phyloP scores from a whole-genome alignment of 2,329 filamentous ascomycete genomes.

The Helotiales sp. region DNA sequence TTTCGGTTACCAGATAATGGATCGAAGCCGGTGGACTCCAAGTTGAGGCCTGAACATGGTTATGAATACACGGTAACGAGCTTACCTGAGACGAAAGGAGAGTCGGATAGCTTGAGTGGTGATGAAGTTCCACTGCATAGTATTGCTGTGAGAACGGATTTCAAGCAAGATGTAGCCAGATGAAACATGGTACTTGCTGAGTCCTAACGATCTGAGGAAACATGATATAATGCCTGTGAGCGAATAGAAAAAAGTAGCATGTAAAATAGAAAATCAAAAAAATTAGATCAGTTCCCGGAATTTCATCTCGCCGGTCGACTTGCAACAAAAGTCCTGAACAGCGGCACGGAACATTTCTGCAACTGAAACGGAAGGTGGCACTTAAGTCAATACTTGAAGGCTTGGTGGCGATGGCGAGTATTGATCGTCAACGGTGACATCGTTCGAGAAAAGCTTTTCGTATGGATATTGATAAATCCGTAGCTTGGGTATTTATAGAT shows the following conservation, averaged over 20 bases:
- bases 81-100: conserved; percentile 27
- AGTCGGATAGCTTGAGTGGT: conserved; percentile 32
- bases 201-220: too few species aligned
- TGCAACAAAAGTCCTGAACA: not conserved
- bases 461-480: too few species aligned
- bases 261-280: too few species aligned
- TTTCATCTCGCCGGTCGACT: not conserved
- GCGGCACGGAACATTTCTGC: not conserved
- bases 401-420: too few species aligned
- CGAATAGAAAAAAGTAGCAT: too few species aligned
- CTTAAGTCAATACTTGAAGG: not conserved
- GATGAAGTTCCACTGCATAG: conserved; percentile 42
- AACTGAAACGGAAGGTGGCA: not conserved
- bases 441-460: too few species aligned
- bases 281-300: too few species aligned
- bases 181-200: not conserved
- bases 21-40: not conserved
- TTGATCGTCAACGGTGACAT: too few species aligned
- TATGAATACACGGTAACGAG: conserved; percentile 26
- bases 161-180: conserved; percentile 28
- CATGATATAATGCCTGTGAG: too few species aligned
- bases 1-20: not conserved
- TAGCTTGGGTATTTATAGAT: too few species aligned
- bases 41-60: conserved; percentile 2
- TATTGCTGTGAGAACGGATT: conserved; percentile 41